A percentile compares a stretch with the other conserved stretches of the same genome.
phyloP scores from a whole-genome alignment of 2,329 filamentous ascomycete genomes.

The Cryphonectria radicalis region DNA sequence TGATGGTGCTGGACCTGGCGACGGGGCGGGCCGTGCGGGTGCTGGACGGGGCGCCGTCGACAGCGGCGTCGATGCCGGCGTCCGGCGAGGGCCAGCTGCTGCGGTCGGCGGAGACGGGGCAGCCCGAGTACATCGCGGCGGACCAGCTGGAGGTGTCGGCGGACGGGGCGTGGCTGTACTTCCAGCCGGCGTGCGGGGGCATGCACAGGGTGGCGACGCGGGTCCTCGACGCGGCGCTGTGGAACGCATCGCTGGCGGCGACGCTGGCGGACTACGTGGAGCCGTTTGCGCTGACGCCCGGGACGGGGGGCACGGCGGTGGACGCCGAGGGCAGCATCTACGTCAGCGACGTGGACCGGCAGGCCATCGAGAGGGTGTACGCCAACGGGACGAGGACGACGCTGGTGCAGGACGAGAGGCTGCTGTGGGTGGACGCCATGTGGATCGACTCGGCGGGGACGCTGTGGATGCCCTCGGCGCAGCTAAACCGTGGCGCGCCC shows the following conservation, averaged over 20 bases:
- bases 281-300: constrained; percentile 25
- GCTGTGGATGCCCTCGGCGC: constrained; percentile 26
- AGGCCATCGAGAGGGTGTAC: constrained; percentile 25
- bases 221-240: constrained; percentile 14
- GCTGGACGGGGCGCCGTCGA: constrained; percentile 23
- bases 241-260: constrained; percentile 25
- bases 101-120: constrained; percentile 1
- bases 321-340: constrained; percentile 25
- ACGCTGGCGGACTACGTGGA: constrained; percentile 13
- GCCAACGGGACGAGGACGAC: constrained; percentile 25
- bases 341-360: constrained; percentile 23
- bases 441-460: constrained; percentile 20
- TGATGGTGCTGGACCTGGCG: constrained; percentile 25
- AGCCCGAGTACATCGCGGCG: constrained; percentile 9
- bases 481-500: constrained; percentile 21
- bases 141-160: constrained; percentile 29
- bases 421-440: constrained; percentile 28
- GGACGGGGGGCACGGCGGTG: constrained; percentile 24
- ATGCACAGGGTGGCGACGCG: constrained; percentile 24
- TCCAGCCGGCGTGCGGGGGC: constrained; percentile 22
- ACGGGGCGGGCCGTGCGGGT: constrained; percentile 20
- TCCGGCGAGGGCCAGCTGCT: constrained; percentile 18
- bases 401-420: constrained; percentile 23
- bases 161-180: constrained; percentile 21
- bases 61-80: constrained; percentile 17